phyloP scores from a whole-genome alignment of 352 stramenopile genomes.

The Phytophthora cryptogea region DNA sequence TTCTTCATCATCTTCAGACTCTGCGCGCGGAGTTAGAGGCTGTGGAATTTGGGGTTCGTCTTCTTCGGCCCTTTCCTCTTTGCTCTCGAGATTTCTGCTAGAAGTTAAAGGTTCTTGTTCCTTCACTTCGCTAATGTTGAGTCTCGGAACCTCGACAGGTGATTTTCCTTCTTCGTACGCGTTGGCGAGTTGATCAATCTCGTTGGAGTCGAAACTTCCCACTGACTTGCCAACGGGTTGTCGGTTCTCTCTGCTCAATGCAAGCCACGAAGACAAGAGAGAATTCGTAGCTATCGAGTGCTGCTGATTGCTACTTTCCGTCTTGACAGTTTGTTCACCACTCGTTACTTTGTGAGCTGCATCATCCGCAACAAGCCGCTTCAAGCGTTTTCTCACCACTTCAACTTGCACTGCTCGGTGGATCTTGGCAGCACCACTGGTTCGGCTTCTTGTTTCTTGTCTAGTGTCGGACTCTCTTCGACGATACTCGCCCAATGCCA shows the following conservation, averaged over 20 bases:
- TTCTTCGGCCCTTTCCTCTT: slow-evolving; percentile 19
- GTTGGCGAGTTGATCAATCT: slow-evolving; percentile 64
- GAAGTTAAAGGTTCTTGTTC: background rate
- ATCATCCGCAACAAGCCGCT: slow-evolving; percentile 34
- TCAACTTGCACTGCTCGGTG: slow-evolving; percentile 47
- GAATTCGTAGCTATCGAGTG: slow-evolving; percentile 4
- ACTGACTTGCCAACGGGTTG: slow-evolving; percentile 12
- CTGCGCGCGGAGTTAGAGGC: slow-evolving; percentile 17
- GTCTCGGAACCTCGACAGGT: slow-evolving; percentile 5
- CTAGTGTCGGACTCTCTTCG: slow-evolving; percentile 26
- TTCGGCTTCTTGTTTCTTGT: slow-evolving; percentile 18
- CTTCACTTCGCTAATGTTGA: slow-evolving; percentile 3
- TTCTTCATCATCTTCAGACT: slow-evolving; percentile 6
- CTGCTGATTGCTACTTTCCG: background rate
- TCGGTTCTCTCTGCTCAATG: slow-evolving; percentile 16
- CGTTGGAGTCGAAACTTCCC: slow-evolving; percentile 42
- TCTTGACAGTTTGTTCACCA: background rate
- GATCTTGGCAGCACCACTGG: slow-evolving; percentile 40
- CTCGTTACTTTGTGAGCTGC: background rate
- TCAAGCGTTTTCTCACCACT: slow-evolving; percentile 52
- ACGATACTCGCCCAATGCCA: slow-evolving; percentile 51
- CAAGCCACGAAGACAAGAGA: slow-evolving; percentile 21
- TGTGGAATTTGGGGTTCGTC: slow-evolving; percentile 11
- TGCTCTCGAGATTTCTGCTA: background rate
- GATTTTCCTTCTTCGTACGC: slow-evolving; percentile 55